Evolutionary conservation across 805 yeast genomes (phyloP), one percentile per base, ranked within the genome.

Genomic region (Starmerella sirachaensis): DNA sequence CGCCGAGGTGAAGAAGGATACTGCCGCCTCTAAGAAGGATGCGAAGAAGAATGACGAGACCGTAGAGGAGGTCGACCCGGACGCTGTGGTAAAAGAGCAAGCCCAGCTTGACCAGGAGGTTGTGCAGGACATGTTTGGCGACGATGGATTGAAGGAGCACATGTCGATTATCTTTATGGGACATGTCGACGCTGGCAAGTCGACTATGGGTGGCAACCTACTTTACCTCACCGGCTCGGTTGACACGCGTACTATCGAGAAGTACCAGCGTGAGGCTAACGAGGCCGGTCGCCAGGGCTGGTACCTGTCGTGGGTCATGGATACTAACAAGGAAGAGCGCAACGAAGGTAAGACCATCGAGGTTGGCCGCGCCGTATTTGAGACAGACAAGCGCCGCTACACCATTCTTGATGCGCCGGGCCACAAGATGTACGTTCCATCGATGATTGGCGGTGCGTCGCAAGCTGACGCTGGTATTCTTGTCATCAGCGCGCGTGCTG

Each of bases 261-360:
- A 91, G 63, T 88, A 88, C 59, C 97, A 91, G 68, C 76, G 86
- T 61, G 99, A 91, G 65, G 98, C 98, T 43, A 85, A 85, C 62
- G 99, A 91, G 54, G 97, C 97, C 31, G 97, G 98, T 62, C 81
- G 97, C 69, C 98, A 91, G 68, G 96, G 96, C 62, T 91, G 99
- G 99, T 91, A 91, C 61, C 68, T 91, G 52, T 86, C 97, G 7
- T 91, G 98, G 98, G 93, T 91, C 53, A 86, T 91, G 95, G 99
- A 91, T 62, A 88, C 96, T 53, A 91, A 93, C 68, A 86, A 84
- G 64, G 98, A 91, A 66, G 99, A 91, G 69, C 81, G 98, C 70
- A 83, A 72, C 54, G 96, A 91, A 64, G 99, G 99, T 69, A 91
- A 91, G 68, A 91, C 99, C 49, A 93, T 91, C 53, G 98, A 91